Evolutionary conservation across 371 early-diverging fungal genomes (phyloP), one percentile per base, ranked within the genome.

Genomic region (Phascolomyces articulosus): DNA sequence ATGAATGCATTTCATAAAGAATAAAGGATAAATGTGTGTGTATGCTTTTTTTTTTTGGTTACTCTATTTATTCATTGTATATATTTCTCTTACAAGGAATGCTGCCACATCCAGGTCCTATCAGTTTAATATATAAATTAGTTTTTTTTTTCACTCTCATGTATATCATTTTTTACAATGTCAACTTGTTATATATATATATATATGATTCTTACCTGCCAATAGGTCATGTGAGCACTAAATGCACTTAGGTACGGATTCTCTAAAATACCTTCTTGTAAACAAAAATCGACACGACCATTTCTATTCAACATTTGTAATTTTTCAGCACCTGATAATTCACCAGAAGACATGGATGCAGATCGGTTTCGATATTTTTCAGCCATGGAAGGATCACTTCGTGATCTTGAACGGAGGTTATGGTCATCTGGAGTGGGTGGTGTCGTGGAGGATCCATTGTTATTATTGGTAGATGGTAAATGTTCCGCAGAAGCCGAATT

Each of bases 181-280:
- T 44, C 0, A n/a, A 44, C 16, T 4, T 44, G 4, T 8, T 13
- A 0, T 44, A 44, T 34, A 48, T 48, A 28, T 29, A 29, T 56
- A 44, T 44, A n/a, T 41, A 41, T 13, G 10, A 38, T 27, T n/a
- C 56, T 61, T 64, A 67, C 73, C 60, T 82, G 71, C 89, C 94
- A 93, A 73, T 93, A 93, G 21, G 80, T 80, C 82, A 91, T 85
- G 76, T 92, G 92, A 8, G 82, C 88, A 54, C 77, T 87, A 44
- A 93, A 75, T 26, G 91, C 89, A 24, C 85, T 85, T n/a, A 93
- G 53, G 65, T 93, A 93, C 16, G 92, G 86, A 59, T 88, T 90
- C 72, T 92, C 93, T 28, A 93, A 75, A 40, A 92, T 73, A 13
- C 91, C 91, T 67, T 92, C 91, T 66, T 92, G 93, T 24, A 93